phyloP scores from a whole-genome alignment of 768 basidiomycete species.

The Hysterangium stoloniferum region DNA sequence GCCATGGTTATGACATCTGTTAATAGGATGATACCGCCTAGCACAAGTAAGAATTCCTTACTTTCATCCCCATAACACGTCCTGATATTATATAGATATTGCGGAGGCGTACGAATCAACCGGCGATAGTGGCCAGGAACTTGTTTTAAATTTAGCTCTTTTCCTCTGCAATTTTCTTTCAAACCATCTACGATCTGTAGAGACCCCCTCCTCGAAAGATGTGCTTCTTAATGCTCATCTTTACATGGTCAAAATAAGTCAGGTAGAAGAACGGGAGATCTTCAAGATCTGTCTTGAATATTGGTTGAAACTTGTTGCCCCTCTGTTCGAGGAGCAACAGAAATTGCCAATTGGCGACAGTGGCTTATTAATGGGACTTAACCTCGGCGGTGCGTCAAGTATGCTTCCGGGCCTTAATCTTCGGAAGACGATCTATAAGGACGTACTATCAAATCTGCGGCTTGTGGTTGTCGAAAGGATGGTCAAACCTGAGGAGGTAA shows the following conservation, averaged over 20 bases:
- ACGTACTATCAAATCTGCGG: constrained; percentile 38
- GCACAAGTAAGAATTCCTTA: constrained; percentile 25
- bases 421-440: constrained; percentile 37
- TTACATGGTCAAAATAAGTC: constrained; percentile 42
- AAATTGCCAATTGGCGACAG: constrained; percentile 31
- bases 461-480: constrained; percentile 43
- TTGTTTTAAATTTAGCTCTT: constrained; percentile 40
- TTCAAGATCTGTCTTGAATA: constrained; percentile 48
- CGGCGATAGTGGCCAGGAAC: constrained; percentile 38
- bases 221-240: constrained; percentile 41
- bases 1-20: constrained; percentile 36
- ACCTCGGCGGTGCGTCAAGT: constrained; percentile 24
- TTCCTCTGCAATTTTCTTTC: constrained; percentile 44
- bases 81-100: constrained; percentile 26
- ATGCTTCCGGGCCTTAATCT: constrained; percentile 24
- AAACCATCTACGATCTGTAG: constrained; percentile 37
- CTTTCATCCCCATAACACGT: neutral
- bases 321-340: constrained; percentile 42
- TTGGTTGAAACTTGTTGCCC: constrained; percentile 39
- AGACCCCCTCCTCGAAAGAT: constrained; percentile 34
- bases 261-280: constrained; percentile 42
- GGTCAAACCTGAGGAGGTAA: constrained; percentile 46
- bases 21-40: constrained; percentile 38
- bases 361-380: constrained; percentile 30
- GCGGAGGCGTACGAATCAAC: constrained; percentile 34